Conservation (phyloP, 345 rosid species). For the Eucalyptus polyanthemos region DNA sequence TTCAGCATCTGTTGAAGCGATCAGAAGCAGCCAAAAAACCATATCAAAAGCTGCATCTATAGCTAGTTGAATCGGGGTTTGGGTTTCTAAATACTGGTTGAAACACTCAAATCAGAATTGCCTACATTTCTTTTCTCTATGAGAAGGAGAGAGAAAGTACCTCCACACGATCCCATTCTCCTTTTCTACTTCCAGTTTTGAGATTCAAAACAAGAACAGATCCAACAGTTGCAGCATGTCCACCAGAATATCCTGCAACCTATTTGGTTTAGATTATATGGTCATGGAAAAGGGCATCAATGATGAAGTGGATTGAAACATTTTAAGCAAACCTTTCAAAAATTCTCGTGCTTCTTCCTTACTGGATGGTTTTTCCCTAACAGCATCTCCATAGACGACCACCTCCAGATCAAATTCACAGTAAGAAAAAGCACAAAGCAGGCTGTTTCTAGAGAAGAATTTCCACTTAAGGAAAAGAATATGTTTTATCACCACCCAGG, state of each 20-base stretch:
- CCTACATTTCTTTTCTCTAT: neutral
- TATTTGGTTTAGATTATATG: neutral
- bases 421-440: conserved; percentile 7
- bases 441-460: neutral
- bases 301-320: neutral
- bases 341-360: conserved; percentile 67
- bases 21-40: neutral
- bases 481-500: conserved; percentile 3
- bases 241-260: conserved; percentile 58
- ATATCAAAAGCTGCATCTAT: neutral
- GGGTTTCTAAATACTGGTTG: neutral
- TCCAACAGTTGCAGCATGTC: conserved; percentile 70
- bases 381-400: conserved; percentile 67
- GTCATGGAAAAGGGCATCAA: neutral
- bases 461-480: neutral
- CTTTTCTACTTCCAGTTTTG: conserved; percentile 57
- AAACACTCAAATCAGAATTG: neutral
- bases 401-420: conserved; percentile 48
- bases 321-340: conserved; percentile 39
- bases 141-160: conserved; percentile 9
- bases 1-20: neutral
- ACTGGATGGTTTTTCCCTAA: conserved; percentile 78
- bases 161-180: conserved; percentile 79
- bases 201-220: conserved; percentile 77
- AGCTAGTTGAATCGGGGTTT: neutral